Conservation (phyloP, 495 filamentous ascomycete species). For the Penicillium egyptiacum region DNA sequence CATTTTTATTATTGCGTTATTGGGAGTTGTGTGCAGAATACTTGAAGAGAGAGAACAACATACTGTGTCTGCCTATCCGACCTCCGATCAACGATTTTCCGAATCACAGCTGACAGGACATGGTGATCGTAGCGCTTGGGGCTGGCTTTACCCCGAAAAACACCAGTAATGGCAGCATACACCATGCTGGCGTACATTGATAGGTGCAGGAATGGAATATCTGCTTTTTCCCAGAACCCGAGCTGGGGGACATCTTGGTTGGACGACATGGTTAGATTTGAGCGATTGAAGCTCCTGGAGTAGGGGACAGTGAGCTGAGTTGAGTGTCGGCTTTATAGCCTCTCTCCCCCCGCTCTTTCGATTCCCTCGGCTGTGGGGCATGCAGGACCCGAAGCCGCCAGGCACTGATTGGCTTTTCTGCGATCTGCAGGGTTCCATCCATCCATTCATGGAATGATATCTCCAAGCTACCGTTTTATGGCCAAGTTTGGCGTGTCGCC, state of each 20-base stretch:
- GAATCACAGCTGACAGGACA: constrained; percentile 32
- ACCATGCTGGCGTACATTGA: constrained; percentile 24
- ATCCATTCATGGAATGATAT: neutral
- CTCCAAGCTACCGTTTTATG: neutral
- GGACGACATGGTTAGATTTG: constrained; percentile 12
- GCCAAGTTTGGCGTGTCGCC: neutral
- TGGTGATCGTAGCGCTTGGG: constrained; percentile 35
- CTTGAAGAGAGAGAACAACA: constrained; percentile 11
- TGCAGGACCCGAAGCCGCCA: neutral
- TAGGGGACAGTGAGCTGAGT: neutral
- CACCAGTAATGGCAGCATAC: constrained; percentile 33
- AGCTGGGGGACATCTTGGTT: constrained; percentile 24
- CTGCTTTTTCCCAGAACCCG: constrained; percentile 40
- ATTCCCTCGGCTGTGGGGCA: constrained; percentile 1
- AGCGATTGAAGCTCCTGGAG: neutral
- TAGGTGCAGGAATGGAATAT: constrained; percentile 27
- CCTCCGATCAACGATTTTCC: constrained; percentile 24
- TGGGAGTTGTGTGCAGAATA: neutral
- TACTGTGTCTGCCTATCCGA: constrained; percentile 38
- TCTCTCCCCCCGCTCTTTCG: neutral
- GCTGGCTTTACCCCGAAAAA: constrained; percentile 40
- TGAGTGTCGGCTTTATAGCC: neutral
- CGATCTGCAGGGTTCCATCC: neutral
- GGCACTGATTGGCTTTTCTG: neutral
- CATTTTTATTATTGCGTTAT: neutral